Base-by-base conservation (phyloP, 2,329 filamentous ascomycete species). In the Thelonectria discophora region DNA sequence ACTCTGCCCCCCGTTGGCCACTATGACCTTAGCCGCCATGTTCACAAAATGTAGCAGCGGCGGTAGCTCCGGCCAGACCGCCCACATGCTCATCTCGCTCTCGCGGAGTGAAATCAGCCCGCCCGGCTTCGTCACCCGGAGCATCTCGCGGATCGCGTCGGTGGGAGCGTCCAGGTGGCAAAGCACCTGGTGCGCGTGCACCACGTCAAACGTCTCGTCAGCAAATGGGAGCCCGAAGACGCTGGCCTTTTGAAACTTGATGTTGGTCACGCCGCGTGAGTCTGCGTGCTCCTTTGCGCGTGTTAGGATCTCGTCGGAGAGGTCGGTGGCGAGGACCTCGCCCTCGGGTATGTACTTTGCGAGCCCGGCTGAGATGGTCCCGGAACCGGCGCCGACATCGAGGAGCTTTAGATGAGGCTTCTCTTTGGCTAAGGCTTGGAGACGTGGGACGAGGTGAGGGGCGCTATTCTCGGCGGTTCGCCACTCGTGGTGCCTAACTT, bases 311-410 rank as follows among this genome's bases (percentile, higher is more conserved):
- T 74, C 72, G 8, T 73, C 68, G 2, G 73, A 74, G 24, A 75
- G 62, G 49, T 75, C 74, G 3, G 72, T 74, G 1, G 73, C 74
- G 1, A 62, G 72, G 2, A 81, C 72, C 7, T 69, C 63, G n/a
- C 81, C 81, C 6, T 77, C 47, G 3, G 75, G 73, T 2, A 79
- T 78, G 59, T 77, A 74, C 34, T 74, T 73, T 45, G 76, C 77
- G 42, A 84, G 70, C 8, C 77, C 79, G 0, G 74, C 72, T 4
- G 81, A 80, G 67, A 85, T 84, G 30, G 79, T 82, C 2, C 81
- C 82, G 1, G 82, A 80, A 0, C 82, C 82, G 57, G 81, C 81
- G 43, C 82, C 82, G 10, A 83, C 76, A 52, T 84, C 82, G 39
- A 84, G 76, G 20, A 84, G 72, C 30, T 68, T 71, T 47, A 80